Evolutionary conservation across 345 rosid species (phyloP), one percentile per base, ranked within the genome.

Genomic region (Brassica carinata): DNA sequence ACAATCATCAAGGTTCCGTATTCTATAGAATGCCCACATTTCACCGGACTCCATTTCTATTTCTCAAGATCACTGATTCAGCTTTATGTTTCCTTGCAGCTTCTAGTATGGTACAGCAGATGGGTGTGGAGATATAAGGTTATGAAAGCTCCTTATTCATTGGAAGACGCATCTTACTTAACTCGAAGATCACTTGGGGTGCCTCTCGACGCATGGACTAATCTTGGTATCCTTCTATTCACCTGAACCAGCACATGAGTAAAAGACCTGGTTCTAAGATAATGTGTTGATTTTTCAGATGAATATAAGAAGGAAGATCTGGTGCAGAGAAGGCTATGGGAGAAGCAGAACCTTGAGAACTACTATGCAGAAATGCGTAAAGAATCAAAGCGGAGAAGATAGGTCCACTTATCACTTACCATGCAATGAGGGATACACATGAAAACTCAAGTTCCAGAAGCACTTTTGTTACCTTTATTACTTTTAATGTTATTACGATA

Each of bases 121-220:
- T 96, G 99, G 99, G 84, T 82, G 55, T 96, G 98, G 96, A 92
- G 98, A 88, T 96, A 93, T 87, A 89, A 83, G 77, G 84, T 93
- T 76, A 89, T 85, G 77, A 68, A 78, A 57, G 88, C 96, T 81
- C 92, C 97, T 72, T 92, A 90, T 86, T 84, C 96, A 75, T 89
- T 89, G 93, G 97, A 93, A 71, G 99, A 96, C 71, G 98, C 96
- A 18, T 84, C 84, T 3, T 92, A 89, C 85, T 85, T 93, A 72
- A 96, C 99, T 3, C 87, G 71, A 74, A 87, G 86, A 74, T 82
- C 97, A 64, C 90, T 96, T 30, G 53, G 92, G 55, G 81, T 89
- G 63, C 85, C 91, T 33, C 75, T 43, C 6, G 96, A 93, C 75
- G 84, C 93, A 34, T 96, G 99, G 99, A 84, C 72, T 78, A 89